phyloP scores from a whole-genome alignment of 2,329 filamentous ascomycete genomes.

The Clathrospora elynae region DNA sequence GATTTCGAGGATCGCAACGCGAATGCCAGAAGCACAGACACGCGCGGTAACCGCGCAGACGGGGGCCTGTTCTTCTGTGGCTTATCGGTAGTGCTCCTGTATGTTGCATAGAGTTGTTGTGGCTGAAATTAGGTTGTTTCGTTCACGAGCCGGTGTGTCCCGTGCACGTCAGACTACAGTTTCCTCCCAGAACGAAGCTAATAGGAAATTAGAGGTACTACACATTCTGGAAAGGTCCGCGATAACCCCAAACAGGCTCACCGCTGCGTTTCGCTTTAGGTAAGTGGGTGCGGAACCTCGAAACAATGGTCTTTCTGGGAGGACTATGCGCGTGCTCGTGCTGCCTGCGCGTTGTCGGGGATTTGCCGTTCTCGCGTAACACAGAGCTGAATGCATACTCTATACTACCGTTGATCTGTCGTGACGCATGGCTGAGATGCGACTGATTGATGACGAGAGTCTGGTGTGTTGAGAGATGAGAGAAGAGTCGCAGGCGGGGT shows the following conservation, averaged over 20 bases:
- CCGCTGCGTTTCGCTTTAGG: conserved; percentile 4
- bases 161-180: conserved; percentile 14
- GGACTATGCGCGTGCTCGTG: neutral
- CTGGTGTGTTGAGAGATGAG: neutral
- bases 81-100: conserved; percentile 2
- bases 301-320: neutral
- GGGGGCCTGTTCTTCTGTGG: neutral
- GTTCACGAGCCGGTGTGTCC: conserved; percentile 18
- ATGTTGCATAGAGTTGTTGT: conserved; percentile 12
- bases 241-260: conserved; percentile 4
- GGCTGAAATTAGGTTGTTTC: conserved; percentile 12
- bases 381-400: no score
- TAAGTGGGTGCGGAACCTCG: neutral
- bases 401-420: no score
- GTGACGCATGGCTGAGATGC: neutral
- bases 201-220: neutral
- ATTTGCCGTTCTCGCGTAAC: no score
- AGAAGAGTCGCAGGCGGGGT: neutral
- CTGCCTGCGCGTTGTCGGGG: no score
- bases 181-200: conserved; percentile 17
- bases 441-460: neutral
- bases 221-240: neutral
- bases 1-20: neutral
- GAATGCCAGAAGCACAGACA: conserved; percentile 6
- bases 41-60: conserved; percentile 1